phyloP scores from a whole-genome alignment of 345 rosid species.

The Combretum micranthum region DNA sequence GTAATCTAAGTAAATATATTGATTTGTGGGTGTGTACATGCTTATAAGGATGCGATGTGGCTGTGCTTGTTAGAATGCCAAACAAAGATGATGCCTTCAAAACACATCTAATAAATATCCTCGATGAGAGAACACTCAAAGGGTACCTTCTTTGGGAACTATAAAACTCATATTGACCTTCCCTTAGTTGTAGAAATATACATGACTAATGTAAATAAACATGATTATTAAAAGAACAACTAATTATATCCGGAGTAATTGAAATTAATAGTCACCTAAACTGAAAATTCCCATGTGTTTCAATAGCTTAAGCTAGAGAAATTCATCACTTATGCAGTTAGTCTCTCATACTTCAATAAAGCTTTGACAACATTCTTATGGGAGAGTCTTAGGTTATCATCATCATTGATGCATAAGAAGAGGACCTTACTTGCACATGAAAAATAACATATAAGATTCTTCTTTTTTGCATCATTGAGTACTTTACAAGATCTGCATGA shows the following conservation, averaged over 20 bases:
- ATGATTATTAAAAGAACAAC: neutral
- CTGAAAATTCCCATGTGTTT: neutral
- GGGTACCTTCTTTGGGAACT: slow-evolving; percentile 40
- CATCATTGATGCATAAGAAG: slow-evolving; percentile 28
- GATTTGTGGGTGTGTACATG: neutral
- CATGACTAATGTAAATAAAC: slow-evolving; percentile 26
- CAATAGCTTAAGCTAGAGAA: slow-evolving; percentile 45
- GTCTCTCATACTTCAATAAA: slow-evolving; percentile 43
- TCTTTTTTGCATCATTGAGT: too few relatives aligned
- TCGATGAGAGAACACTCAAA: slow-evolving; percentile 36
- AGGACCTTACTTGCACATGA: too few relatives aligned
- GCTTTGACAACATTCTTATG: slow-evolving; percentile 47
- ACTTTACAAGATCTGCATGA: too few relatives aligned
- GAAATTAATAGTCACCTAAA: too few relatives aligned
- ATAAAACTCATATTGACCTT: slow-evolving; percentile 32
- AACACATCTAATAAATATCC: slow-evolving; percentile 27
- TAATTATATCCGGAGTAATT: too few relatives aligned
- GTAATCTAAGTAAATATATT: neutral
- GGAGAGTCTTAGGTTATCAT: slow-evolving; percentile 36
- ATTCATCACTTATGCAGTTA: slow-evolving; percentile 37
- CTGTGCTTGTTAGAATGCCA: slow-evolving; percentile 38
- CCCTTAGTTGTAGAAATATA: slow-evolving; percentile 34
- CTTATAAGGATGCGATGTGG: slow-evolving; percentile 41
- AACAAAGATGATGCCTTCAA: slow-evolving; percentile 37
- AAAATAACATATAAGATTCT: too few relatives aligned